A percentile compares a stretch with the other conserved stretches of the same genome.
phyloP scores from a whole-genome alignment of 169 alveolate species.

The Eimeria necatrix region DNA sequence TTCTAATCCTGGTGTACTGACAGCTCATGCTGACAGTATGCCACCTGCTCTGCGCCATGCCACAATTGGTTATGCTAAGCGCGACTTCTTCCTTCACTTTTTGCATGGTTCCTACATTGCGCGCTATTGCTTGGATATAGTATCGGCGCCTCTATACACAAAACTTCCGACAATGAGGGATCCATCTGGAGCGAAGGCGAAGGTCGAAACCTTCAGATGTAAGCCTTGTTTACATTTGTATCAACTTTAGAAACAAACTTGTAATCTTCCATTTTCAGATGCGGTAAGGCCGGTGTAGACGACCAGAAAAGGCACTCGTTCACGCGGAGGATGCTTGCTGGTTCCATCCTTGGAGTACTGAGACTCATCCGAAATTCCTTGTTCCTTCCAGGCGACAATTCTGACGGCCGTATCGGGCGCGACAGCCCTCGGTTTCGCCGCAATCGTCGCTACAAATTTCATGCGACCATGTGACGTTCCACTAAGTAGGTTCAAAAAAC shows the following conservation, averaged over 20 bases:
- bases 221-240: background rate
- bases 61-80: conserved; percentile 46
- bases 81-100: conserved; percentile 69
- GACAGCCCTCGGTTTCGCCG: conserved; percentile 16
- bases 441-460: conserved; percentile 45
- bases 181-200: conserved; percentile 75
- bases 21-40: conserved; percentile 19
- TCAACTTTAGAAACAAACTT: background rate
- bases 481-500: conserved; percentile 63
- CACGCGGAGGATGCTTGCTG: conserved; percentile 12
- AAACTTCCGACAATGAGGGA: conserved; percentile 58
- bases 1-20: conserved; percentile 20
- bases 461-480: conserved; percentile 77
- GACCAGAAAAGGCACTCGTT: background rate
- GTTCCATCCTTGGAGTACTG: background rate
- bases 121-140: background rate
- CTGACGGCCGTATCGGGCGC: conserved; percentile 72
- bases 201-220: conserved; percentile 76
- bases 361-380: too few relatives aligned
- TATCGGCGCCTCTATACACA: conserved; percentile 25
- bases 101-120: conserved; percentile 71
- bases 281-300: conserved; percentile 53
- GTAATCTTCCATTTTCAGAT: conserved; percentile 42
- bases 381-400: conserved; percentile 62
- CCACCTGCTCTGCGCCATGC: background rate